Percentiles rank a stretch among this genome's conserved stretches.
Evolutionary conservation across 768 basidiomycete species (phyloP).

Genomic region (Coprinopsis cinerea): DNA sequence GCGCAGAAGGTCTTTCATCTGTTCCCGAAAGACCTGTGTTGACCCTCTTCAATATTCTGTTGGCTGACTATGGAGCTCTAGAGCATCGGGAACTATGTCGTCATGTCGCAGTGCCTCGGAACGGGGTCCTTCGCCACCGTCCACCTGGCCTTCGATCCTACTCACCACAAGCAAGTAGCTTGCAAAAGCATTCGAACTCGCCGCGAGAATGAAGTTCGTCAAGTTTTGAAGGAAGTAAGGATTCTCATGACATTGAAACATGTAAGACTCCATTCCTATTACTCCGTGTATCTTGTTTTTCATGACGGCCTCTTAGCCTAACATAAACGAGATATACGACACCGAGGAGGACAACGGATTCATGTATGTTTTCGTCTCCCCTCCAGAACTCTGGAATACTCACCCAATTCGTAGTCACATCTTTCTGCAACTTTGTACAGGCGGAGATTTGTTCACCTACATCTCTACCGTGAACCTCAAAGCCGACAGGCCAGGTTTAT

Average conservation of each 20-base stretch:
- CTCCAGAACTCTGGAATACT: neutral
- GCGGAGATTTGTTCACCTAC: slow-evolving; percentile 85
- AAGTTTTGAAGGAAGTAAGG: slow-evolving; percentile 74
- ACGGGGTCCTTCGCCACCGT: slow-evolving; percentile 81
- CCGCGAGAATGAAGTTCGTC: slow-evolving; percentile 49
- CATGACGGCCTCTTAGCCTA: slow-evolving; percentile 60
- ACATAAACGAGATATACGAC: slow-evolving; percentile 74
- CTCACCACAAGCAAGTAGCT: slow-evolving; percentile 65
- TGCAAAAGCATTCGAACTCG: slow-evolving; percentile 75
- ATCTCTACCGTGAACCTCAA: slow-evolving; percentile 55
- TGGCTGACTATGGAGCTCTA: too few relatives aligned
- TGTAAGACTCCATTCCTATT: slow-evolving; percentile 33
- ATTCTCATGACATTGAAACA: slow-evolving; percentile 69
- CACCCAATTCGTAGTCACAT: slow-evolving; percentile 51
- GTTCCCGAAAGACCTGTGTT: neutral
- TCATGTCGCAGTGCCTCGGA: slow-evolving; percentile 78
- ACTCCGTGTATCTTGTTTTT: neutral
- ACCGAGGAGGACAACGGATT: slow-evolving; percentile 58
- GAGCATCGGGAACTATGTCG: slow-evolving; percentile 61
- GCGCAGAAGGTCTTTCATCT: slow-evolving; percentile 40
- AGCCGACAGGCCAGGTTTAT: slow-evolving; percentile 50
- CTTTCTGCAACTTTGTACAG: slow-evolving; percentile 80
- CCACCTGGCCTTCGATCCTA: slow-evolving; percentile 65
- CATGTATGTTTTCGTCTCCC: slow-evolving; percentile 33
- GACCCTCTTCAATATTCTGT: neutral